Conservation (phyloP, 2,329 filamentous ascomycete species). For the Neofusicoccum ribis region DNA sequence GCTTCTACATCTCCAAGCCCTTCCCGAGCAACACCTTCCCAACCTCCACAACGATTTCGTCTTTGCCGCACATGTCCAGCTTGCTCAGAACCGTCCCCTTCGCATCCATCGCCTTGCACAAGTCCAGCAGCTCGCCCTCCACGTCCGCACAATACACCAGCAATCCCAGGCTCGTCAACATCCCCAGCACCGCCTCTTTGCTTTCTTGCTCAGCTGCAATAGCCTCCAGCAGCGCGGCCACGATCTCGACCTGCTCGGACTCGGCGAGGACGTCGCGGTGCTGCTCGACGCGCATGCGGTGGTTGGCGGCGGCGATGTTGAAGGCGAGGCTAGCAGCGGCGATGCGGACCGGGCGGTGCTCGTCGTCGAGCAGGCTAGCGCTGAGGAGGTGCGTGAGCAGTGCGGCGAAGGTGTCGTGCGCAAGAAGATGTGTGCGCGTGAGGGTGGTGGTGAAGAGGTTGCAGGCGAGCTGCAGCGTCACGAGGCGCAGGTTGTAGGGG, state of each 20-base stretch:
- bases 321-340: constrained; percentile 81
- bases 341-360: constrained; percentile 72
- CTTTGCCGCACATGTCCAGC: constrained; percentile 9
- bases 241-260: constrained; percentile 75
- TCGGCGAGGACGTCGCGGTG: constrained; percentile 59
- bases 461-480: constrained; percentile 79
- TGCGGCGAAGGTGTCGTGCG: constrained; percentile 46
- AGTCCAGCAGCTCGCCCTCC: constrained; percentile 74
- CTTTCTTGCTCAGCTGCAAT: constrained; percentile 54
- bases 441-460: constrained; percentile 80
- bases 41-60: constrained; percentile 13
- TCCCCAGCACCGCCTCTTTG: constrained; percentile 72
- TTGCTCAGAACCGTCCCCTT: constrained; percentile 12
- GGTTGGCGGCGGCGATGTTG: constrained; percentile 74
- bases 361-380: constrained; percentile 74
- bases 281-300: constrained; percentile 58
- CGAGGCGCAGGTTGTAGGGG: constrained; percentile 80
- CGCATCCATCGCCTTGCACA: constrained; percentile 78
- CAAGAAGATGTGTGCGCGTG: constrained; percentile 65
- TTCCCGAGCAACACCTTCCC: constrained; percentile 17
- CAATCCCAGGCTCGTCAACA: constrained; percentile 74
- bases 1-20: constrained; percentile 12
- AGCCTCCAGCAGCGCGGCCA: constrained; percentile 77
- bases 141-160: constrained; percentile 69
- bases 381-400: constrained; percentile 69